phyloP scores from a whole-genome alignment of 75 land plant genomes.

The Picea sitchensis region DNA sequence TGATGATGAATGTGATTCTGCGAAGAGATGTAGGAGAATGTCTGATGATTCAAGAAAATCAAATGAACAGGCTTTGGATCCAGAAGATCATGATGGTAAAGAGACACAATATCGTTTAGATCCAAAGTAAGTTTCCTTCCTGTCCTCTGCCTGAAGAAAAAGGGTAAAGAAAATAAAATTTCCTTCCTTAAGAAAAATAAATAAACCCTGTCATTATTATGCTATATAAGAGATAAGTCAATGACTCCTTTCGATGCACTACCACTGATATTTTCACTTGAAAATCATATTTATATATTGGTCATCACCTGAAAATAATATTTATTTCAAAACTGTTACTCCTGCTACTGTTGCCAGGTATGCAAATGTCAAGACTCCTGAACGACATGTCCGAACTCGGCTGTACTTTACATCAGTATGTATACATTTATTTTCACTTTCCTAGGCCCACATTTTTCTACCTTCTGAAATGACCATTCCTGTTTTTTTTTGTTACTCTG shows the following conservation, averaged over 20 bases:
- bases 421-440: constrained; percentile 1
- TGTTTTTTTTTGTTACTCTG: neutral
- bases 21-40: constrained; percentile 29
- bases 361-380: constrained; percentile 97
- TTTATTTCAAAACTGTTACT: neutral
- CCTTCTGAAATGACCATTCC: neutral
- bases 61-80: constrained; percentile 73
- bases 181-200: neutral
- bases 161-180: neutral
- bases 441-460: neutral
- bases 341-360: constrained; percentile 52
- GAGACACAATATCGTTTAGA: constrained; percentile 95
- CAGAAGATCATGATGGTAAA: constrained; percentile 94
- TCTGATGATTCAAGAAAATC: constrained; percentile 57
- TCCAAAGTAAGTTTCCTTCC: constrained; percentile 62
- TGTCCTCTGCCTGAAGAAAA: neutral
- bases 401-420: constrained; percentile 95
- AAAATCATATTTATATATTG: neutral
- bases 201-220: neutral
- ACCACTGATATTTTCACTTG: neutral
- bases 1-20: constrained; percentile 55
- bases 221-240: neutral
- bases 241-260: neutral
- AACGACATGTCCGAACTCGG: constrained; percentile 96
- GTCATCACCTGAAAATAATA: too few species aligned